Evolutionary conservation across 306 rosid species (phyloP), one percentile per base, ranked within the genome.

Genomic region (Rubus idaeus): DNA sequence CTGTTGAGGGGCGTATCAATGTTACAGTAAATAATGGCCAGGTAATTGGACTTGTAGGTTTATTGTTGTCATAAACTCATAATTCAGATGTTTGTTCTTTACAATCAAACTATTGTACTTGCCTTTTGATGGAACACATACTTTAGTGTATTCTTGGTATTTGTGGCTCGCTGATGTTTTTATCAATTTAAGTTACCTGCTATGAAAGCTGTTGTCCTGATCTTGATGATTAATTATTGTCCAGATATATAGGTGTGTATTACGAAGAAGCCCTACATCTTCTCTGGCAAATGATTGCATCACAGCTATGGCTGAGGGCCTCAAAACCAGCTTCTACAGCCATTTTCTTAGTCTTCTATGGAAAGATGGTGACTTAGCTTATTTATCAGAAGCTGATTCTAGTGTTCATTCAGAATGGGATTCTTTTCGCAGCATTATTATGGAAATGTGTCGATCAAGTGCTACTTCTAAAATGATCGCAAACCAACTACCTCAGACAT

Each of bases 291-390:
- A 88, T 89, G 98, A 94, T 78, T 94, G 98, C 85, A 83, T 92
- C 67, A 79, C 96, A 74, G 96, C 96, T 60, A 90, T 94, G 88
- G 91, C 98, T 44, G 93, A 89, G 87, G 96, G 97, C 77, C 90
- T 94, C 69, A 80, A 77, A 79, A 82, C 93, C 76, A 83, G 82
- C 76, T 89, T 89, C 84, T 92, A 88, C 70, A 69, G 83, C 77
- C 89, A 95, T 81, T 84, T 95, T 82, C 93, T 92, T 74, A 87
- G 95, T 84, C 93, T 84, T 78, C 88, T 95, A 76, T 95, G 98
- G 98, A 90, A 83, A 80, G 93, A 92, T 85, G 90, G 91, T 23
- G 88, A 89, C 65, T 86, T 89, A 51, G 85, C 86, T 58, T 83
- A 83, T 80, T 78, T 82, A 57, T 79, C 91, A 70, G 88, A 79